phyloP scores from a whole-genome alignment of 352 stramenopile species.

The Globisporangium cylindrosporum region DNA sequence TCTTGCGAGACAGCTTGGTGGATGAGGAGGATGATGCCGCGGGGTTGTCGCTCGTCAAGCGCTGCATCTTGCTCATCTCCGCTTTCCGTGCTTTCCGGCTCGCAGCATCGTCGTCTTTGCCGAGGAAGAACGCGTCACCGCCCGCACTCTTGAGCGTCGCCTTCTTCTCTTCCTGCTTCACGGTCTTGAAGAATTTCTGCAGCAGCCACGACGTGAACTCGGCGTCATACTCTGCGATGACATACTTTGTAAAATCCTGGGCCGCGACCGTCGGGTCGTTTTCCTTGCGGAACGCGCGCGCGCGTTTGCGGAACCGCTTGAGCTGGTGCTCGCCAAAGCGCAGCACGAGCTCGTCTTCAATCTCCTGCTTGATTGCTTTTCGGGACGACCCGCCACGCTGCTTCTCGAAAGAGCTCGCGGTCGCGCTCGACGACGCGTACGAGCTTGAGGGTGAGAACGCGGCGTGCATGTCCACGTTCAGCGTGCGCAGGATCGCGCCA shows the following conservation, averaged over 20 bases:
- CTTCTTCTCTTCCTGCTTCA: conserved; percentile 60
- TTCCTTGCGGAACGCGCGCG: conserved; percentile 61
- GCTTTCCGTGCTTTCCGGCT: conserved; percentile 40
- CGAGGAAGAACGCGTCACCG: conserved; percentile 17
- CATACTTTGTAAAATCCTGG: conserved; percentile 46
- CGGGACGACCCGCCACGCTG: conserved; percentile 20
- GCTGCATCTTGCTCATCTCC: conserved; percentile 38
- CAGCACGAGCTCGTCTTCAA: conserved; percentile 56
- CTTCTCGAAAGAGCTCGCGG: conserved; percentile 18
- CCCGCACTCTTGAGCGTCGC: conserved; percentile 34
- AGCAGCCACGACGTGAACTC: conserved; percentile 64
- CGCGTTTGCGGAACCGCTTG: conserved; percentile 73
- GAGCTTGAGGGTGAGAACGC: conserved; percentile 26
- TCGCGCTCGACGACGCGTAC: conserved; percentile 20
- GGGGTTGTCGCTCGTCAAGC: conserved; percentile 15
- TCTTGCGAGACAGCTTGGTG: conserved; percentile 42
- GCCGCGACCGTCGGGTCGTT: conserved; percentile 55
- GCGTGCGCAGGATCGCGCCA: conserved; percentile 22
- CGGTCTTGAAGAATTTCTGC: conserved; percentile 38
- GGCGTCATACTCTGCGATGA: conserved; percentile 48
- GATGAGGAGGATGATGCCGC: conserved; percentile 14
- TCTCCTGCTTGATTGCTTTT: conserved; percentile 57
- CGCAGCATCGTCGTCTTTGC: conserved; percentile 16
- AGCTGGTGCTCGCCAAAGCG: conserved; percentile 47
- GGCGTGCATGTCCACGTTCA: conserved; percentile 36